A percentile compares a stretch with the other conserved stretches of the same genome.
Conservation (phyloP, 1,139 yeast genomes). For the Taphrina pruni region DNA sequence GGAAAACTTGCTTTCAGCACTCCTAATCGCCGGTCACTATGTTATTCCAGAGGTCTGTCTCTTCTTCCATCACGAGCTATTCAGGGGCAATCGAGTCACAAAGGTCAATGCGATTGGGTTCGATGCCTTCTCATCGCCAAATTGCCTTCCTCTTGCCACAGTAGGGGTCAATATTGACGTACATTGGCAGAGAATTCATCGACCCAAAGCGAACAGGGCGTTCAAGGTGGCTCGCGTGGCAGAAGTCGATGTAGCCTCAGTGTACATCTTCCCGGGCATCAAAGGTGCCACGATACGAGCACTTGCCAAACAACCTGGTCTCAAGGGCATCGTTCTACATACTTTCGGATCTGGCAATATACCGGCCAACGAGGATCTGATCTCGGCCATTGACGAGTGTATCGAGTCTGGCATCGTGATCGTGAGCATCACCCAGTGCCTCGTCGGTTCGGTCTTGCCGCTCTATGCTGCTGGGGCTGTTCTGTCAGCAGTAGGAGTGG, state of each 20-base stretch:
- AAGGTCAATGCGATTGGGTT: constrained; percentile 39
- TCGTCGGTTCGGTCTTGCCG: constrained; percentile 36
- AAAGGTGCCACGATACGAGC: constrained; percentile 32
- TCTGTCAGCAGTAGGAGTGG: constrained; percentile 32
- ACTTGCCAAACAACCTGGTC: constrained; percentile 18
- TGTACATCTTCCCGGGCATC: constrained; percentile 39
- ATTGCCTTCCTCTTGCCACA: constrained; percentile 33
- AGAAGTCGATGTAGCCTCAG: constrained; percentile 36
- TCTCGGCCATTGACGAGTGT: constrained; percentile 29
- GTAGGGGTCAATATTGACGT: constrained; percentile 36
- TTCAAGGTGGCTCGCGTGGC: constrained; percentile 33
- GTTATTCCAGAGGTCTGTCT: constrained; percentile 42
- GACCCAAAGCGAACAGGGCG: constrained; percentile 30
- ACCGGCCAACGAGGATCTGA: constrained; percentile 30
- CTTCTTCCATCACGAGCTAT: constrained; percentile 39
- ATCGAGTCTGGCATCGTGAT: constrained; percentile 27
- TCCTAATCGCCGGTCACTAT: constrained; percentile 34
- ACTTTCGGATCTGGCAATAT: constrained; percentile 40
- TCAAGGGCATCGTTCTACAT: constrained; percentile 33
- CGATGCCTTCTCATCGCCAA: constrained; percentile 40
- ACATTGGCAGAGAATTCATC: constrained; percentile 33
- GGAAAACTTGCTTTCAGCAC: constrained; percentile 34
- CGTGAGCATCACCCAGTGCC: constrained; percentile 39
- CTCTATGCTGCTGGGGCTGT: constrained; percentile 40
- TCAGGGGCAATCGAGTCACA: constrained; percentile 40